These are phyloP conservation scores for Pythium phragmiticola DNA, from an alignment of 352 stramenopile genomes.

Conservation along the genomic window DNA sequence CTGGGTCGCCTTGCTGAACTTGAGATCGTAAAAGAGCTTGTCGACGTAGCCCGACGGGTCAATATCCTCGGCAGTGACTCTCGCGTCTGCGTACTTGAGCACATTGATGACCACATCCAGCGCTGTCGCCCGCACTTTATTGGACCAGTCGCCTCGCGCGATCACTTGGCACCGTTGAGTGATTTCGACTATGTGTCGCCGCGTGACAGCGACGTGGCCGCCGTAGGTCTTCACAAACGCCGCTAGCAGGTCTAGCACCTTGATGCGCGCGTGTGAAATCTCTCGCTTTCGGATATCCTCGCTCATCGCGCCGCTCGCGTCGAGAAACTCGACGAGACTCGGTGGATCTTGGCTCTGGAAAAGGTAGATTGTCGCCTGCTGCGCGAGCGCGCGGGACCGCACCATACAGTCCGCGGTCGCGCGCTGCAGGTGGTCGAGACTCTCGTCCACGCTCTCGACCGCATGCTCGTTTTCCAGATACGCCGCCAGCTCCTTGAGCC, in stretches of 20 bases:
- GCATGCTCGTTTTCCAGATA: slow-evolving; percentile 61
- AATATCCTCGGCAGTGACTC: slow-evolving; percentile 45
- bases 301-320: slow-evolving; percentile 39
- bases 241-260: slow-evolving; percentile 50
- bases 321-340: slow-evolving; percentile 59
- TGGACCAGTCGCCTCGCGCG: slow-evolving; percentile 55
- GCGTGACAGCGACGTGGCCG: slow-evolving; percentile 43
- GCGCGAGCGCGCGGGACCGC: slow-evolving; percentile 50
- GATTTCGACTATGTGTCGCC: slow-evolving; percentile 43
- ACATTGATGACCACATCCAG: slow-evolving; percentile 55
- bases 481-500: slow-evolving; percentile 56
- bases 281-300: slow-evolving; percentile 63
- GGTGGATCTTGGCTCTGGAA: slow-evolving; percentile 54
- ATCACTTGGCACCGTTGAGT: slow-evolving; percentile 51
- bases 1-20: slow-evolving; percentile 68
- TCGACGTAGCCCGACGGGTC: slow-evolving; percentile 53
- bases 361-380: slow-evolving; percentile 65
- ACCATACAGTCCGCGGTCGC: slow-evolving; percentile 48
- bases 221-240: slow-evolving; percentile 55
- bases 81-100: slow-evolving; percentile 41
- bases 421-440: slow-evolving; percentile 48
- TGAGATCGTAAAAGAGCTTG: slow-evolving; percentile 76
- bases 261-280: slow-evolving; percentile 42
- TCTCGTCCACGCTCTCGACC: slow-evolving; percentile 68
- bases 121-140: slow-evolving; percentile 59